A percentile compares a stretch with the other conserved stretches of the same genome.
Evolutionary conservation across 2,329 filamentous ascomycete genomes (phyloP).

Genomic region (Cladosporium colombiae): DNA sequence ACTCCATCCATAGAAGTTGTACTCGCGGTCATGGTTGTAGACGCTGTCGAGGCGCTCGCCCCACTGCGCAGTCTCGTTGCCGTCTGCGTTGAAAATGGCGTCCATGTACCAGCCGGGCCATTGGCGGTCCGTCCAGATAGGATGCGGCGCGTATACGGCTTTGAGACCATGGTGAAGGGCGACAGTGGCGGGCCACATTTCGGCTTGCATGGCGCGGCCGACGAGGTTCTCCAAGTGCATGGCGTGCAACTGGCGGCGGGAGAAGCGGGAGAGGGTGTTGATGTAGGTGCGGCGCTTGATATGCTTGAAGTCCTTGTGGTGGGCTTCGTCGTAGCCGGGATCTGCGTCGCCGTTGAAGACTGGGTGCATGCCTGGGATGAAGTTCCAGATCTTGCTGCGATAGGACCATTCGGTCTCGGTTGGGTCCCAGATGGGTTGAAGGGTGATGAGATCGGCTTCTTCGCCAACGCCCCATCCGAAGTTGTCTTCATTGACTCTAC

Average conservation of each 20-base stretch:
- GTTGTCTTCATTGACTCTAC: constrained; percentile 72
- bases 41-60: constrained; percentile 44
- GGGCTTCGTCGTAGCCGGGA: constrained; percentile 56
- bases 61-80: constrained; percentile 56
- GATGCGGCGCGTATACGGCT: constrained; percentile 86
- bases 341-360: constrained; percentile 71
- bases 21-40: constrained; percentile 69
- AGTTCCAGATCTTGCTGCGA: constrained; percentile 54
- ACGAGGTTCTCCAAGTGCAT: constrained; percentile 92
- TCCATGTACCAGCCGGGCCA: constrained; percentile 83
- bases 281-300: constrained; percentile 79
- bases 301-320: constrained; percentile 49
- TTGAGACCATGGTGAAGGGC: constrained; percentile 91
- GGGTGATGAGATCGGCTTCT: constrained; percentile 86
- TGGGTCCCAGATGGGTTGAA: constrained; percentile 90
- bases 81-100: constrained; percentile 71
- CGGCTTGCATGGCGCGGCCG: constrained; percentile 88
- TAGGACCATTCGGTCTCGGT: constrained; percentile 77
- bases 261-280: constrained; percentile 84
- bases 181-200: constrained; percentile 92
- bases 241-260: constrained; percentile 71
- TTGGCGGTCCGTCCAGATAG: constrained; percentile 80
- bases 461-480: constrained; percentile 87
- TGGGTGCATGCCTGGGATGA: constrained; percentile 60
- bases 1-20: constrained; percentile 81